Conservation (phyloP, 495 filamentous ascomycete species). For the Neurospora tetraspora region DNA sequence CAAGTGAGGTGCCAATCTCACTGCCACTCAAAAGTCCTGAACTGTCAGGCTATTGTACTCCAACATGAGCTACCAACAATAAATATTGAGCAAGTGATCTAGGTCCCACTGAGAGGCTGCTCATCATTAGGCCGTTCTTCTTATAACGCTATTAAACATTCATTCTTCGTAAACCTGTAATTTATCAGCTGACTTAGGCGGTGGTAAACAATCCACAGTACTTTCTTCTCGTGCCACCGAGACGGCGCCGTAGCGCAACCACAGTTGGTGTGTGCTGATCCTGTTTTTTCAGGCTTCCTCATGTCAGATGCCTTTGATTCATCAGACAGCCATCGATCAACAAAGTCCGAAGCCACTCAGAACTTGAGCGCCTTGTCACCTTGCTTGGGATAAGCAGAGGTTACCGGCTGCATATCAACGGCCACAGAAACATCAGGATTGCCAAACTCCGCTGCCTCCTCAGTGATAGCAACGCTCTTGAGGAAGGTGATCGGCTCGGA, state of each 20-base stretch:
- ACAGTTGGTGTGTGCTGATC: background rate
- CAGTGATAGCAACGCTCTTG: slow-evolving; percentile 46
- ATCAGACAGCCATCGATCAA: background rate
- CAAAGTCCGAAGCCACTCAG: background rate
- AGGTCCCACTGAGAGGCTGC: background rate
- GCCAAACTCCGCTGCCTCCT: slow-evolving; percentile 44
- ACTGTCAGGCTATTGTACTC: background rate
- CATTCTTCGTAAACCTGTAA: background rate
- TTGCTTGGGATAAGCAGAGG: background rate
- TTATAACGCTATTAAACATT: background rate
- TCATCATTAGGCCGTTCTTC: background rate
- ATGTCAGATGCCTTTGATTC: background rate
- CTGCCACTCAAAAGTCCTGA: background rate
- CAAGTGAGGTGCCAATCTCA: background rate
- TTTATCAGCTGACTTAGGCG: background rate
- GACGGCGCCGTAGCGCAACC: background rate
- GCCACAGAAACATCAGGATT: slow-evolving; percentile 34
- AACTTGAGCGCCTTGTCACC: background rate
- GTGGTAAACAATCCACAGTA: background rate
- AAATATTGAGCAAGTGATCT: background rate
- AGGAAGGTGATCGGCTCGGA: slow-evolving; percentile 31
- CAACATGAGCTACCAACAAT: background rate
- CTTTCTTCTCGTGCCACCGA: background rate
- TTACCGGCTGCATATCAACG: background rate
- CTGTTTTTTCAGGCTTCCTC: background rate